phyloP scores from a whole-genome alignment of 2,329 filamentous ascomycete species.

The Alternaria incomplexa region DNA sequence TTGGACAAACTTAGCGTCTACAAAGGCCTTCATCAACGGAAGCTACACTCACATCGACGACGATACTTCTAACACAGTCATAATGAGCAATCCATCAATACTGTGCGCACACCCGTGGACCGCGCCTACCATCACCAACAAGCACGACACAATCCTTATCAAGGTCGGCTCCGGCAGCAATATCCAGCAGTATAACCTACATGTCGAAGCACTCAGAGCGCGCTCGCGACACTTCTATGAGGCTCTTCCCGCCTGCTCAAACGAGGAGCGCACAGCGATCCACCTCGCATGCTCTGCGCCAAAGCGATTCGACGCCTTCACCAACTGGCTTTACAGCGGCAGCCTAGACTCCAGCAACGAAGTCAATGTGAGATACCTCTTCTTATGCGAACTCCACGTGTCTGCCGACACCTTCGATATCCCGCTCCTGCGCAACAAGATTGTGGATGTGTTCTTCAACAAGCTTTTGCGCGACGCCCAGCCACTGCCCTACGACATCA shows the following conservation, averaged over 20 bases:
- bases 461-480: background rate
- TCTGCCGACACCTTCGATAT: background rate
- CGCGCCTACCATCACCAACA: background rate
- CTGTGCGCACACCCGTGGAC: background rate
- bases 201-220: background rate
- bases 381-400: background rate
- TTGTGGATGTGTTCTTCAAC: background rate
- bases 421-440: background rate
- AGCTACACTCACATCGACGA: too few species aligned
- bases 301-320: background rate
- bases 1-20: too few species aligned
- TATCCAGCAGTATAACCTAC: background rate
- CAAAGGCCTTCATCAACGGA: too few species aligned
- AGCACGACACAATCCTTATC: background rate
- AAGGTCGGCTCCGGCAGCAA: accelerated
- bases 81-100: background rate
- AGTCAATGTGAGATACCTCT: background rate
- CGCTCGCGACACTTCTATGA: background rate
- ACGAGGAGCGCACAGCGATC: background rate
- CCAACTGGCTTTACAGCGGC: background rate
- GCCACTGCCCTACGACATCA: background rate
- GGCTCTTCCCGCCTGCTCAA: background rate
- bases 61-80: too few species aligned
- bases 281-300: background rate
- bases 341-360: background rate